Evolutionary conservation across 768 basidiomycete species (phyloP), one percentile per base, ranked within the genome.

Genomic region (Flagelloscypha sp.): DNA sequence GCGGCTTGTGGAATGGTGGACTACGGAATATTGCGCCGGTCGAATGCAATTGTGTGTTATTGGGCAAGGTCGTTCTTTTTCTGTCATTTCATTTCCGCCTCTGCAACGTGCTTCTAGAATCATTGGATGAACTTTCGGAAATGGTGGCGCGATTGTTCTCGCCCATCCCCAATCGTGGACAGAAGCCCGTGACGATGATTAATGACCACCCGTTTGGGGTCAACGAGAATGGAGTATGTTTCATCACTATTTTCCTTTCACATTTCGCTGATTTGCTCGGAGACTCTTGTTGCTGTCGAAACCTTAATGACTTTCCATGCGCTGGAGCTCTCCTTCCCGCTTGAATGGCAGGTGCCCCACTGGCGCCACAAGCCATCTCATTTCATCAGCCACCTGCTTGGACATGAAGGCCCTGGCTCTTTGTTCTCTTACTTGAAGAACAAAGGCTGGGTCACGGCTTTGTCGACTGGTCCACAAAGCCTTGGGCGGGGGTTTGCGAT

Each of bases 401-500:
- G 92, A 0, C 89, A 97, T 51, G 92, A 97, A 59, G 92, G 92
- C 1, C 78, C 82, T 23, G 94, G 94, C 2, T 97, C 94, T 1
- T 60, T 98, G 20, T 72, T 86, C 48, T 87, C 90, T 1, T 89
- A 90, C 54, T 68, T 99, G 38, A 98, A 94, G 62, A 67, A 69
- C 42, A 84, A 82, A 50, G 86, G 88, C 2, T 94, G 90, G 89
- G 70, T 84, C 24, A 88, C 80, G 19, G 65, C 67, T 9, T 62
- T 98, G 33, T 75, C 70, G 36, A 68, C 78, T 28, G 88, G 84
- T 1, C 67, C 74, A 3, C 81, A 84, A 46, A 61, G 67, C 22
- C 69, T 87, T 5, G 86, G 73, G 13, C 72, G 86, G 43, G 88
- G 90, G 1, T 89, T 97, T 52, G 84, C 79, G 25, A 81, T 87